Evolutionary conservation across 2,329 filamentous ascomycete species (phyloP).

Genomic region (Laburnicola sp.): DNA sequence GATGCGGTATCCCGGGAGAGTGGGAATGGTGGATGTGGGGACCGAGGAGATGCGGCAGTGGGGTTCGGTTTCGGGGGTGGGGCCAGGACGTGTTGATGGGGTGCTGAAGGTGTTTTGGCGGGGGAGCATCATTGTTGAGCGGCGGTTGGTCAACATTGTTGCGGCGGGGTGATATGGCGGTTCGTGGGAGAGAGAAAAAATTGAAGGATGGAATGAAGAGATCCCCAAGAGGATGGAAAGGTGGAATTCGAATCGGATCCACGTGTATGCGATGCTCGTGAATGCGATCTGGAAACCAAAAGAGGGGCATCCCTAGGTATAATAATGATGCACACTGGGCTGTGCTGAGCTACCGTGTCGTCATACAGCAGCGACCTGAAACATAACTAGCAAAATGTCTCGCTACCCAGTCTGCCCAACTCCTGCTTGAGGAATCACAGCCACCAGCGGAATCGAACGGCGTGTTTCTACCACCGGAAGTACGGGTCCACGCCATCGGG

Average conservation of each 20-base stretch:
- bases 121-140: slow-evolving; percentile 41
- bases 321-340: slow-evolving; percentile 19
- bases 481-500: not conserved
- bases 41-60: slow-evolving; percentile 33
- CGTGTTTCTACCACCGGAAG: slow-evolving; percentile 14
- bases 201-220: not conserved
- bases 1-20: slow-evolving; percentile 32
- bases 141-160: slow-evolving; percentile 42
- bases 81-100: slow-evolving; percentile 11
- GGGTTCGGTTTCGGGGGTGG: slow-evolving; percentile 29
- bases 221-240: not conserved
- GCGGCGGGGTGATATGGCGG: not conserved
- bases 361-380: slow-evolving; percentile 21
- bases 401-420: slow-evolving; percentile 5
- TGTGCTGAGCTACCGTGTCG: not conserved
- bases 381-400: slow-evolving; percentile 28
- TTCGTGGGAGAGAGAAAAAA: not conserved
- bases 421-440: slow-evolving; percentile 24
- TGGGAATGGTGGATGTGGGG: slow-evolving; percentile 33
- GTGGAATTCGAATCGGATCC: not conserved
- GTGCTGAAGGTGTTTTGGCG: slow-evolving; percentile 16
- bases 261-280: not conserved
- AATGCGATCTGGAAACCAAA: not conserved
- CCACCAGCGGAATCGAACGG: slow-evolving; percentile 22
- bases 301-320: slow-evolving; percentile 15